phyloP scores from a whole-genome alignment of 768 basidiomycete species.

The Auricularia sp. region DNA sequence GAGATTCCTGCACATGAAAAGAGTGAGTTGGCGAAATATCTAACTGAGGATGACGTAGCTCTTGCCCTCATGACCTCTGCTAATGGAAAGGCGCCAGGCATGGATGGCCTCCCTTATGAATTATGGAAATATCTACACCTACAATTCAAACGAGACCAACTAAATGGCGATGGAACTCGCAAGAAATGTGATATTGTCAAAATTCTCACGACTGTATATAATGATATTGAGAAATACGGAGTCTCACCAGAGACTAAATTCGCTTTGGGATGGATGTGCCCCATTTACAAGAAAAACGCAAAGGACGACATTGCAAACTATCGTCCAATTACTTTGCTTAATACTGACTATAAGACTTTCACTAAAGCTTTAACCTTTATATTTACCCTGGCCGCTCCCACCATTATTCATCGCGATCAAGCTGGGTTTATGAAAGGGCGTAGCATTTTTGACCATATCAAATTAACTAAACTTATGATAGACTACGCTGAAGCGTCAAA shows the following conservation, averaged over 20 bases:
- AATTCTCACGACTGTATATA: slow-evolving; percentile 30
- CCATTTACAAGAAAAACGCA: slow-evolving; percentile 32
- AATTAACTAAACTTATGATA: slow-evolving; percentile 15
- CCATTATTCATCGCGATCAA: slow-evolving; percentile 26
- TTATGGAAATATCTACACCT: not conserved
- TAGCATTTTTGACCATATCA: slow-evolving; percentile 24
- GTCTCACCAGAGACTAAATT: slow-evolving; percentile 11
- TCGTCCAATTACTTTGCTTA: slow-evolving; percentile 16
- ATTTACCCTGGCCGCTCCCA: slow-evolving; percentile 8
- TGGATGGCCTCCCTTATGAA: not conserved
- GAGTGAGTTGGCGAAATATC: slow-evolving; percentile 22
- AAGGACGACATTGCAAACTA: slow-evolving; percentile 11
- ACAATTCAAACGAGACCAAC: not conserved
- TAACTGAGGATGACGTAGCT: not conserved
- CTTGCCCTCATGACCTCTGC: not conserved
- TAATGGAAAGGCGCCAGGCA: not conserved
- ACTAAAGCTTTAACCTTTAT: slow-evolving; percentile 17
- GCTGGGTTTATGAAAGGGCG: slow-evolving; percentile 29
- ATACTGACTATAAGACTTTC: slow-evolving; percentile 25
- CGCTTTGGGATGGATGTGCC: slow-evolving; percentile 25
- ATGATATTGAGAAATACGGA: slow-evolving; percentile 30
- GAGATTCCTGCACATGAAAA: not conserved
- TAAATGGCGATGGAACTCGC: not conserved
- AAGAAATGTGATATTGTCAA: not conserved
- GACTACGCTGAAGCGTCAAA: slow-evolving; percentile 11